Base-by-base conservation (phyloP, 495 filamentous ascomycete genomes). In the Ramalina intermedia region DNA sequence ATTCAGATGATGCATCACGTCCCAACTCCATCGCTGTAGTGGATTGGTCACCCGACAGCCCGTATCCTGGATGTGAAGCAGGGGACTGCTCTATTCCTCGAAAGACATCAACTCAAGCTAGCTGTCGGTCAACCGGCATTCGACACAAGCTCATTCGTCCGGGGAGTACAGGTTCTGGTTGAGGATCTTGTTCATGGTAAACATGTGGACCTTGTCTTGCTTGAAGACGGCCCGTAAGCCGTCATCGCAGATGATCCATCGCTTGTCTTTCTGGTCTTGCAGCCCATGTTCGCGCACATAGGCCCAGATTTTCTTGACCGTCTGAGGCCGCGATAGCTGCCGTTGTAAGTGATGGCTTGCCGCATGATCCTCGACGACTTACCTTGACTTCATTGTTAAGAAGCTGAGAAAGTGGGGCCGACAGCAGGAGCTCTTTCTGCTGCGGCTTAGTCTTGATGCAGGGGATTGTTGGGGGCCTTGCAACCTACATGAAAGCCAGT, bases 231-330 rank as follows among this genome's bases (percentile, higher is more conserved):
- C 79, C 33, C 84, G 78, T 80, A 98, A 79, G 42, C 76, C 74
- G 36, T 94, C 87, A 66, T 98, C 93, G 62, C 91, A 98, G 46
- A 76, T 67, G 46, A 98, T 96, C 57, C 94, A 86, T 12, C 91
- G 84, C 59, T 85, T 82, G 64, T 98, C 93, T 48, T 58, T 80
- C 3, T 87, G 89, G 58, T 95, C 89, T 62, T 98, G 91, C 14
- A 98, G 78, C 37, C 85, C 75, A 46, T 85, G 76, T 50, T 74
- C 81, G 53, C 86, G 93, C 57, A 98, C 88, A 57, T 98, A 87
- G 37, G 81, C 79, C 91, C 91, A 98, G 41, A 98, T 80, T 56
- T 80, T 82, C 69, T 96, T 96, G 41, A 98, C 91, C 3, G 87
- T 88, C 62, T 96, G 85, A 0, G 91, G 93, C 9, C 91, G 84